These are phyloP conservation scores for Colletotrichum australisinense DNA, from an alignment of 2,329 filamentous ascomycete species.

Conservation along the genomic window DNA sequence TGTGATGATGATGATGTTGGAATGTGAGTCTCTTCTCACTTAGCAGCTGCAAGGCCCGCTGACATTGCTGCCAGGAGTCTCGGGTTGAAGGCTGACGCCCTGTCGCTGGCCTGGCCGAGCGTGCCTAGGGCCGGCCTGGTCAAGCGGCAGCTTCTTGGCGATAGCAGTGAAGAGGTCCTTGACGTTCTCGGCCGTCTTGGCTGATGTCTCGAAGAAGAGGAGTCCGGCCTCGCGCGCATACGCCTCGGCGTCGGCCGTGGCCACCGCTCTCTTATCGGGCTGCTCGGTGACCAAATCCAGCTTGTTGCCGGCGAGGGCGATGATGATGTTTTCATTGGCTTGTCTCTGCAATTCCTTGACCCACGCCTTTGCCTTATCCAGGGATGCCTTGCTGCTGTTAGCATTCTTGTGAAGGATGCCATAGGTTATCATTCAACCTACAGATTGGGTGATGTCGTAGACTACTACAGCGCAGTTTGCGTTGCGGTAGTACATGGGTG, in stretches of 20 bases:
- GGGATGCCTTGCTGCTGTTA: slow-evolving; percentile 74
- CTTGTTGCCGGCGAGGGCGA: slow-evolving; percentile 97
- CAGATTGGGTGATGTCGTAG: slow-evolving; percentile 99
- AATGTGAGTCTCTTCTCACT: slow-evolving; percentile 37
- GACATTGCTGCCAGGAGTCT: slow-evolving; percentile 68
- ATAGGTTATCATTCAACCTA: slow-evolving; percentile 60
- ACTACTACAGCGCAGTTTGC: slow-evolving; percentile 99
- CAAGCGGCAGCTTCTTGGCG: slow-evolving; percentile 95
- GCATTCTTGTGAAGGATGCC: slow-evolving; percentile 36
- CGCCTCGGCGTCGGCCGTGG: slow-evolving; percentile 89
- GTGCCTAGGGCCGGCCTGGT: slow-evolving; percentile 93
- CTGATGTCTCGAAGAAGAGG: slow-evolving; percentile 98
- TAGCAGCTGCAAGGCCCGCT: slow-evolving; percentile 69
- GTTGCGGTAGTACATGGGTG: slow-evolving; percentile 99
- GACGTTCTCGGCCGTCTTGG: slow-evolving; percentile 97
- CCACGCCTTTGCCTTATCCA: slow-evolving; percentile 99
- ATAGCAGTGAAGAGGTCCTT: slow-evolving; percentile 96
- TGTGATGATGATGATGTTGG: not conserved
- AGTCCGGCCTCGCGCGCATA: slow-evolving; percentile 94
- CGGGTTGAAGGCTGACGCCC: slow-evolving; percentile 67
- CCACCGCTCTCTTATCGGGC: slow-evolving; percentile 94
- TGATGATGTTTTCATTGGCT: slow-evolving; percentile 99
- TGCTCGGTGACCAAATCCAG: slow-evolving; percentile 94
- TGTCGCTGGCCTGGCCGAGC: slow-evolving; percentile 74
- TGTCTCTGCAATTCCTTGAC: slow-evolving; percentile 98